Evolutionary conservation across 192 early-diverging fungal genomes (phyloP).

Genomic region (Linnemannia zychae): DNA sequence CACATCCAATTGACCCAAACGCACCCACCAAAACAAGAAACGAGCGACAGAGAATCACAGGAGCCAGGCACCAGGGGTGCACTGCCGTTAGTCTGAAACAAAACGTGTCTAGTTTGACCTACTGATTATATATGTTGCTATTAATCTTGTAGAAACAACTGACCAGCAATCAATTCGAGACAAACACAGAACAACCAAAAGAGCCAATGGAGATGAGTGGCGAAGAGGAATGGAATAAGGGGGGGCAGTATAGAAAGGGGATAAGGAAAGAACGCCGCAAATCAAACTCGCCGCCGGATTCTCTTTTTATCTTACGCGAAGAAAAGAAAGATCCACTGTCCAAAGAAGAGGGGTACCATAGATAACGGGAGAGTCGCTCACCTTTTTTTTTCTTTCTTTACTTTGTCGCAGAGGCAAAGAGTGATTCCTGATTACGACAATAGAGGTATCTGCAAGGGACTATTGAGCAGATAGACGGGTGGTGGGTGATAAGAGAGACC

Average conservation of each 20-base stretch:
- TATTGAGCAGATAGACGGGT: background rate
- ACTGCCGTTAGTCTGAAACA: background rate
- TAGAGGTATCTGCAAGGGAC: background rate
- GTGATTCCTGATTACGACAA: background rate
- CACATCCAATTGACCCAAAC: background rate
- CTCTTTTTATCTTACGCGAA: background rate
- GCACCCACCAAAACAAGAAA: background rate
- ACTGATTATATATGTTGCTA: background rate
- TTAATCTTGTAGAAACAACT: too few species aligned
- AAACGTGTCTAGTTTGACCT: background rate
- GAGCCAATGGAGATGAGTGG: background rate
- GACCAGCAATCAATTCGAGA: background rate
- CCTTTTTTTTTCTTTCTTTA: background rate
- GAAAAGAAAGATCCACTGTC: background rate
- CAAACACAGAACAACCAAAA: background rate
- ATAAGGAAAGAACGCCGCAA: conserved; percentile 1
- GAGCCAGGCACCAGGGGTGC: background rate
- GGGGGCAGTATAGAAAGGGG: background rate
- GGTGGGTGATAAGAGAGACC: background rate
- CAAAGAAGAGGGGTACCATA: background rate
- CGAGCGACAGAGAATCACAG: background rate
- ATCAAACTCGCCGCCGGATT: background rate
- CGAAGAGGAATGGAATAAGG: background rate
- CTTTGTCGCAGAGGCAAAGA: background rate
- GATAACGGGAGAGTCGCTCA: background rate